Conservation (phyloP, 371 early-diverging fungal species). For the Mortierella sp. region DNA sequence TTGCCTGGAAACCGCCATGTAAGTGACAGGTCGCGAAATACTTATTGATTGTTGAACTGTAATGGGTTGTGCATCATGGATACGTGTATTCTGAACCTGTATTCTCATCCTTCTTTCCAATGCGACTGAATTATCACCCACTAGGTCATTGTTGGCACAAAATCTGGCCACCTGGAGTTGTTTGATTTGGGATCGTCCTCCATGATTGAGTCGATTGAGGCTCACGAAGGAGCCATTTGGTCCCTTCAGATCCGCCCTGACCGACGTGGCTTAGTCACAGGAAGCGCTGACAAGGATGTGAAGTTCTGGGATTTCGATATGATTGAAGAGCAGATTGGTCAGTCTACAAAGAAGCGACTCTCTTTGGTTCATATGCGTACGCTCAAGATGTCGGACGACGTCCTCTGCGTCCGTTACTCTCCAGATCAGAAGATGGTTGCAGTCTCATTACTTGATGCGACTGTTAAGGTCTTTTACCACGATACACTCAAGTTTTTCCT, state of each 20-base stretch:
- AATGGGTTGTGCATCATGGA: neutral
- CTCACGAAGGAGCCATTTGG: conserved; percentile 92
- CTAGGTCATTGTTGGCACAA: conserved; percentile 91
- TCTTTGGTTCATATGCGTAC: conserved; percentile 90
- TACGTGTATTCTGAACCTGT: neutral
- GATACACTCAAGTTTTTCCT: conserved; percentile 97
- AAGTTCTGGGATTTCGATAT: conserved; percentile 96
- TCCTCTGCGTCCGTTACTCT: conserved; percentile 87
- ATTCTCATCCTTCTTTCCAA: neutral
- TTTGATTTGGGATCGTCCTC: conserved; percentile 88
- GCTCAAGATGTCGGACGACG: conserved; percentile 94
- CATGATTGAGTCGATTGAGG: conserved; percentile 85
- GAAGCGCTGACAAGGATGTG: conserved; percentile 94
- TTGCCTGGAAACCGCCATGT: conserved; percentile 91
- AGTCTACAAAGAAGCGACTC: conserved; percentile 62
- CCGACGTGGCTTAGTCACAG: conserved; percentile 89
- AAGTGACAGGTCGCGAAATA: conserved; percentile 24
- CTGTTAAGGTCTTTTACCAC: conserved; percentile 95
- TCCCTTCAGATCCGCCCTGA: conserved; percentile 91
- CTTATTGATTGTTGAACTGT: neutral
- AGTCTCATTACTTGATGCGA: conserved; percentile 91
- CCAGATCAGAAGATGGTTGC: conserved; percentile 91
- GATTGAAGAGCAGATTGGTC: conserved; percentile 54
- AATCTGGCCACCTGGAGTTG: conserved; percentile 88
- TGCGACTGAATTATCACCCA: neutral